Base-by-base conservation (phyloP, 768 basidiomycete genomes). In the Boletus fagicola region DNA sequence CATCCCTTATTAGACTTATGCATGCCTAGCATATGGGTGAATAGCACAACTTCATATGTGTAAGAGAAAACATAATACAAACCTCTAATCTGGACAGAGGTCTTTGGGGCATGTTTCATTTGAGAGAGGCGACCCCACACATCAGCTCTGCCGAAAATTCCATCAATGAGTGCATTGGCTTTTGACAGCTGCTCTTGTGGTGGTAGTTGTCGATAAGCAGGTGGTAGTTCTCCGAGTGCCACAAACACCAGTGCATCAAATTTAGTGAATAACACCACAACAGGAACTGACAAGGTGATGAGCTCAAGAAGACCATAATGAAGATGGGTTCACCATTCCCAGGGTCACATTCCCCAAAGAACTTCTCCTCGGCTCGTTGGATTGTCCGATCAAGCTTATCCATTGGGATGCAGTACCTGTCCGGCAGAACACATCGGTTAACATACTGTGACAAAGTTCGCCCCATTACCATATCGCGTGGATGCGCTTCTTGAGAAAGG, bases 401-500 rank as follows among this genome's bases (percentile, higher is more conserved):
- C 57, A 58, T 56, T 6, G 57, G 46, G 28, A 56, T 56, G 35
- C 53, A 56, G 20, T 57, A 57, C 56, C 56, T 57, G 13, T 33
- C 18, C 20, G 2, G 28, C 4, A 20, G 7, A 15, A 20, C 18
- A 13, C 7, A 26, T 56, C 9, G 1, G 16, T 6, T 5, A 20
- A 47, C 6, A 16, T 15, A 28, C 18, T 4, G 4, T n/a, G 2
- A 30, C 5, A 26, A 26, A 8, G 26, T 28, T n/a, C 31, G 9
- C 35, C 20, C 30, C 24, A 4, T 26, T 20, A 46, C 58, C 58
- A 59, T 24, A 59, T 59, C 11, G 49, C 49, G 1, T 59, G 58
- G 22, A 59, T 18, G 12, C 49, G 54, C 7, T 59, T 51, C 38
- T 59, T 47, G 49, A 59, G 55, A 24, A 28, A 1, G 1, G 44